Conservation (phyloP, 1,284 basidiomycete species). For the Ceratobasidium sp. region DNA sequence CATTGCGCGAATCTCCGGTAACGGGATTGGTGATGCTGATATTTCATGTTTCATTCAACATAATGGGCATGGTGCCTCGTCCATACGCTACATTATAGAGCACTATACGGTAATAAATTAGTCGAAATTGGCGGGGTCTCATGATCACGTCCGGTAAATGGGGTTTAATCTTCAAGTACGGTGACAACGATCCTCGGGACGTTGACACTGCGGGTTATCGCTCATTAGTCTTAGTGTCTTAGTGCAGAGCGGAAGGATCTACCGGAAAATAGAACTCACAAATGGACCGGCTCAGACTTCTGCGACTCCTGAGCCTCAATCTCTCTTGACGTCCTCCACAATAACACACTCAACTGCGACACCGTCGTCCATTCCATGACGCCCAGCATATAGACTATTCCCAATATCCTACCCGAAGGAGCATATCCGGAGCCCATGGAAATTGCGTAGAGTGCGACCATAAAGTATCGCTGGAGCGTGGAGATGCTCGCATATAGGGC, state of each 20-base stretch:
- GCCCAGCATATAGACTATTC: background rate
- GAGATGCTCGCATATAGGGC: slow-evolving; percentile 12
- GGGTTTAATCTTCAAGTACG: background rate
- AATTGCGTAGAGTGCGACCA: background rate
- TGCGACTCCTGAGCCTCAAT: background rate
- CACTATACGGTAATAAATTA: background rate
- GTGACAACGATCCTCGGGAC: background rate
- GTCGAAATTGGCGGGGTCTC: background rate
- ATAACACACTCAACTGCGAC: background rate
- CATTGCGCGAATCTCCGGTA: too few species aligned
- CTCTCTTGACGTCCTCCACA: background rate
- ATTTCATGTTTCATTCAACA: too few species aligned
- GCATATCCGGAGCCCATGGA: background rate
- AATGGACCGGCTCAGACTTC: background rate
- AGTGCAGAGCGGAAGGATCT: background rate
- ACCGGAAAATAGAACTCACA: too few species aligned
- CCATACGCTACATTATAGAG: too few species aligned
- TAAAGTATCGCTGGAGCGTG: background rate
- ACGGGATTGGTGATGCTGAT: too few species aligned
- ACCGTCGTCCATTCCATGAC: slow-evolving; percentile 11
- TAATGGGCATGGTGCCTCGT: too few species aligned
- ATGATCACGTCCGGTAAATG: too few species aligned
- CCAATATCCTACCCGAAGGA: background rate
- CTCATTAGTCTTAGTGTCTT: background rate
- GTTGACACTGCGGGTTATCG: background rate